Evolutionary conservation across 768 basidiomycete species (phyloP), one percentile per base, ranked within the genome.

Genomic region (Hericium coralloides): DNA sequence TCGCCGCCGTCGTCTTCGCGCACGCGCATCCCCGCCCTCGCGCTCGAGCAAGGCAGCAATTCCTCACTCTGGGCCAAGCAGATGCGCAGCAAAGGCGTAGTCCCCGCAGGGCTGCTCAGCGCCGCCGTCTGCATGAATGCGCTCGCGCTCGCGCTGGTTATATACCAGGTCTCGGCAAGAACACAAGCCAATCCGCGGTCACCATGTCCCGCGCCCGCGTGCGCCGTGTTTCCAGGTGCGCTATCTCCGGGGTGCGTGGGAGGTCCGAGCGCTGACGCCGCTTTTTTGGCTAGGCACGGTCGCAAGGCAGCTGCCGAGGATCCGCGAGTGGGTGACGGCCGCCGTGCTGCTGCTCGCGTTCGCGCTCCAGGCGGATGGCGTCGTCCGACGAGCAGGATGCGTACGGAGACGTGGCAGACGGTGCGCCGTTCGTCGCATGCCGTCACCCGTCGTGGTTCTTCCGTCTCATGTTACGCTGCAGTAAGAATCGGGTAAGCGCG

Each of bases 141-240:
- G 0, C 77, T 89, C 0, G 95, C 95, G 0, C 65, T 82, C 2
- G n/a, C n/a, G n/a, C n/a, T n/a, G n/a, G 57, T 90, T 12, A 87
- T 95, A 83, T 68, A 23, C 66, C 67, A 4, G 78, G 82, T 0
- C 67, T 92, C 20, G 76, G 80, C 8, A 86, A 81, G 68, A 77
- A 81, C 0, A 80, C 95, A 80, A 89, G 88, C 64, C 98, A 93
- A 93, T 97, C 91, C 69, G 75, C 79, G 15, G 79, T 76, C 41
- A 89, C 89, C 59, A 78, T 84, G 61, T 76, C 78, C 10, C 26
- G 72, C 81, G 10, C 60, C 95, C 9, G 65, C 77, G 20, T 69
- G 97, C 20, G 78, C n/a, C n/a, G n/a, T n/a, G n/a, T n/a, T n/a
- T n/a, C n/a, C n/a, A n/a, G n/a, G n/a, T 87, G 61, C 36, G 80